Evolutionary conservation across 805 yeast species (phyloP), one percentile per base, ranked within the genome.

Genomic region (Jamesozyma gamospora): DNA sequence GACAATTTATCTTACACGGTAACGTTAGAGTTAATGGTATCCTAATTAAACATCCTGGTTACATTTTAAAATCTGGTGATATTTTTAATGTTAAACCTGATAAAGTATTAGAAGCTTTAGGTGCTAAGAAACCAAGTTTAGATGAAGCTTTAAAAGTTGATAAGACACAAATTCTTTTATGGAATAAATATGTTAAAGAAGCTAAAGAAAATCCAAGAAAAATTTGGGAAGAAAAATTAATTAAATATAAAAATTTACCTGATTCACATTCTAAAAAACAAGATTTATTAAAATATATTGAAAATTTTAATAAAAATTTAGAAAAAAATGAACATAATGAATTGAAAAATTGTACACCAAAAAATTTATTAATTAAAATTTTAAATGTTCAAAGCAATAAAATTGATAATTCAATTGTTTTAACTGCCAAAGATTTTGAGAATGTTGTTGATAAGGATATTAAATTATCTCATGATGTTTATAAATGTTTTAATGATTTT

Each of bases 1-100:
- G 96, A 50, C 87, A 83, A 56, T 86, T 82, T 53, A 79, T 92
- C 43, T 62, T 83, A 13, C 77, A 77, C 35, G 94, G 95, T 1
- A 69, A 79, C 47, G 97, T 90, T 11, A 67, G 70, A 46, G 97
- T 90, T 30, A 92, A 90, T 56, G 96, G 95, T 9, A 73, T 80
- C 28, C 69, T 67, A 13, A 79, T 88, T 44, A 74, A 71, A 51
- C 84, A 82, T 51, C 95, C 96, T 4, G 76, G 86, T 6, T 90
- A 70, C 59, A 75, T 79, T 11, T 69, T 90, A 53, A 66, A 72
- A 46, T 77, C 90, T 12, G 97, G 97, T 33, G 98, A 90, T 62
- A 66, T 88, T 33, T 87, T 88, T 63, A 69, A 77, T 44, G 95
- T 88, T 30, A 75, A 72, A 36, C 96, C 97, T 10, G 88, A 80